Conservation (phyloP, 257 asterid genomes). For the Orobanche coerulescens region DNA sequence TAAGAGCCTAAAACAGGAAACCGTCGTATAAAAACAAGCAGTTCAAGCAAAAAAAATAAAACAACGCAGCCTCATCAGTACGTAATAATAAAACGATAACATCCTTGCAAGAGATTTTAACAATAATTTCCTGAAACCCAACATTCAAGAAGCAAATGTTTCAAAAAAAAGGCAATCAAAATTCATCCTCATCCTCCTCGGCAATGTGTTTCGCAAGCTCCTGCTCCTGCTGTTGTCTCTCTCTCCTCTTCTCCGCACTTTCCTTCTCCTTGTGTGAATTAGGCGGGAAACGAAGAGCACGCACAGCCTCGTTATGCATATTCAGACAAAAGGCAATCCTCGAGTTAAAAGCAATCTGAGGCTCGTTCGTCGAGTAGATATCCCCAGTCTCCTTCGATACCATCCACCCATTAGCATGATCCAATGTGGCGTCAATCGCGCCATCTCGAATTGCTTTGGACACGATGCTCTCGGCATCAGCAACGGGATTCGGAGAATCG, state of each 20-base stretch:
- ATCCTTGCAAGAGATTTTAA: constrained; percentile 1
- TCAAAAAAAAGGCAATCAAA: no score
- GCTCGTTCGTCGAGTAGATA: constrained; percentile 70
- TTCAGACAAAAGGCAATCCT: constrained; percentile 68
- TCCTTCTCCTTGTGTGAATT: constrained; percentile 59
- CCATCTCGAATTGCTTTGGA: constrained; percentile 78
- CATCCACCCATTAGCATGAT: constrained; percentile 72
- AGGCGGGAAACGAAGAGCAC: constrained; percentile 66
- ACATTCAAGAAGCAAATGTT: neutral
- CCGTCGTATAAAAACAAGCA: constrained; percentile 9
- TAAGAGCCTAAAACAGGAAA: constrained; percentile 10
- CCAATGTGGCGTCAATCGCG: constrained; percentile 64
- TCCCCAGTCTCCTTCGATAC: constrained; percentile 69
- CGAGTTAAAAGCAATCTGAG: constrained; percentile 62
- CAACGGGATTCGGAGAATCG: constrained; percentile 54
- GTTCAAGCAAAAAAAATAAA: constrained; percentile 1
- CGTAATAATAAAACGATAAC: constrained; percentile 17
- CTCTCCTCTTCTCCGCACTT: constrained; percentile 60
- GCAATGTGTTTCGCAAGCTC: constrained; percentile 72
- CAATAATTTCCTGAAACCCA: constrained; percentile 1
- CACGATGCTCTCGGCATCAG: constrained; percentile 63
- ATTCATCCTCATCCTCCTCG: constrained; percentile 68
- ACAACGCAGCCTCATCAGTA: constrained; percentile 2
- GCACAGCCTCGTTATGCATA: constrained; percentile 73
- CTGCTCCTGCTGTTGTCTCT: constrained; percentile 63